Evolutionary conservation across 2,329 filamentous ascomycete species (phyloP).

Genomic region (Cercospora sp.): DNA sequence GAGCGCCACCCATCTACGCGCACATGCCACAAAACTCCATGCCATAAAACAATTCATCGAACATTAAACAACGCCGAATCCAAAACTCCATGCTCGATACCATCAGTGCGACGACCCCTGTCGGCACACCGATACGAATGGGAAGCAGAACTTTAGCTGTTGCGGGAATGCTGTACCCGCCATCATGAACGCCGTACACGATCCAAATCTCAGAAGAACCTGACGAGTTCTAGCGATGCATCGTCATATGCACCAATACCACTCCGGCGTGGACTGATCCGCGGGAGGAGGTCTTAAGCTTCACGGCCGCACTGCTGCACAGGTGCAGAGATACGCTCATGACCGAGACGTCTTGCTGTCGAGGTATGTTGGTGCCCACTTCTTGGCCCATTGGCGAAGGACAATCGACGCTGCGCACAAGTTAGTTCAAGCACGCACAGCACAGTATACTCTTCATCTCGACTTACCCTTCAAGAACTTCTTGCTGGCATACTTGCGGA

Average conservation of each 20-base stretch:
- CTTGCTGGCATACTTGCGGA: conserved; percentile 99
- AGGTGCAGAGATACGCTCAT: conserved; percentile 19
- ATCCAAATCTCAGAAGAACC: conserved; percentile 15
- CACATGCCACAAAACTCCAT: conserved; percentile 15
- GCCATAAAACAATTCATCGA: conserved; percentile 13
- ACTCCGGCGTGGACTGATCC: conserved; percentile 15
- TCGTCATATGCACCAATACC: conserved; percentile 15
- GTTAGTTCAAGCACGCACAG: conserved; percentile 31
- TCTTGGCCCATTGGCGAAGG: conserved; percentile 87
- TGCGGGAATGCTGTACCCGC: conserved; percentile 17
- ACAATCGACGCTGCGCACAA: conserved; percentile 73
- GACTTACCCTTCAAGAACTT: conserved; percentile 93
- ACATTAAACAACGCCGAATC: conserved; percentile 16
- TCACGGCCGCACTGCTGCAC: conserved; percentile 10
- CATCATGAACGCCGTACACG: conserved; percentile 24
- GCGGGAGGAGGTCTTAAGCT: conserved; percentile 5
- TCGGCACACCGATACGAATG: conserved; percentile 16
- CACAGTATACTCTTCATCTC: conserved; percentile 7
- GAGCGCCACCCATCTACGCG: conserved; percentile 1
- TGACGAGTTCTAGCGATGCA: conserved; percentile 22
- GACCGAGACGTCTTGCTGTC: conserved; percentile 37
- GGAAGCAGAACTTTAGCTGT: conserved; percentile 12
- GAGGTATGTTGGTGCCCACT: conserved; percentile 41
- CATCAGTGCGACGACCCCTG: conserved; percentile 11
- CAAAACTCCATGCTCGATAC: conserved; percentile 17